Percentiles rank a stretch among this genome's conserved stretches.
phyloP scores from a whole-genome alignment of 106 monocot genomes.

The Dioscorea zingiberensis region DNA sequence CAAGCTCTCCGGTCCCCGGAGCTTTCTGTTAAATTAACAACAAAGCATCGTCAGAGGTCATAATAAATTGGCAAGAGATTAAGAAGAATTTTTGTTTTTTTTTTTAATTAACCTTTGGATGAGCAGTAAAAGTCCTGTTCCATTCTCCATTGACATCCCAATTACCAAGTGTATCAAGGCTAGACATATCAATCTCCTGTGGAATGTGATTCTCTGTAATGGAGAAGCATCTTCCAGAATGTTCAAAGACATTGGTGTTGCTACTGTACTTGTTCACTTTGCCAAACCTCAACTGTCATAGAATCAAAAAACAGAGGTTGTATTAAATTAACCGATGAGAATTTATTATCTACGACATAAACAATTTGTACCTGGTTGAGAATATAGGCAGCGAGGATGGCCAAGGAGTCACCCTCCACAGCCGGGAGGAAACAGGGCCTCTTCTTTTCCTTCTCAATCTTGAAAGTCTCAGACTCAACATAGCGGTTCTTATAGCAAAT shows the following conservation, averaged over 20 bases:
- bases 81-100: too few relatives aligned
- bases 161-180: conserved; percentile 17
- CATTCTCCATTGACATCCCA: conserved; percentile 42
- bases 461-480: conserved; percentile 43
- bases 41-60: not conserved
- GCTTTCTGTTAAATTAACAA: conserved; percentile 20
- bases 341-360: too few relatives aligned
- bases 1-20: conserved; percentile 51
- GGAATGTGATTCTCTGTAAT: conserved; percentile 36
- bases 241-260: conserved; percentile 54
- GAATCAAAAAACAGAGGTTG: too few relatives aligned
- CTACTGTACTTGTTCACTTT: conserved; percentile 31
- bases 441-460: conserved; percentile 23
- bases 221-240: conserved; percentile 26
- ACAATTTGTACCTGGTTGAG: conserved; percentile 24
- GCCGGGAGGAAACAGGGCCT: conserved; percentile 45
- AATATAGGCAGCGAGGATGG: conserved; percentile 35
- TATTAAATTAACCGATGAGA: not conserved
- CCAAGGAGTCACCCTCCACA: conserved; percentile 36
- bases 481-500: conserved; percentile 43
- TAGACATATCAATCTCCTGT: conserved; percentile 28
- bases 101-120: conserved; percentile 51
- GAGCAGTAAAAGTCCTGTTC: conserved; percentile 47
- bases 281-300: conserved; percentile 38
- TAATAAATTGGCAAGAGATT: too few relatives aligned